A percentile compares a stretch with the other conserved stretches of the same genome.
These are phyloP conservation scores for Pseudopithomyces chartarum DNA, from an alignment of 2,329 filamentous ascomycete species.

Conservation along the genomic window DNA sequence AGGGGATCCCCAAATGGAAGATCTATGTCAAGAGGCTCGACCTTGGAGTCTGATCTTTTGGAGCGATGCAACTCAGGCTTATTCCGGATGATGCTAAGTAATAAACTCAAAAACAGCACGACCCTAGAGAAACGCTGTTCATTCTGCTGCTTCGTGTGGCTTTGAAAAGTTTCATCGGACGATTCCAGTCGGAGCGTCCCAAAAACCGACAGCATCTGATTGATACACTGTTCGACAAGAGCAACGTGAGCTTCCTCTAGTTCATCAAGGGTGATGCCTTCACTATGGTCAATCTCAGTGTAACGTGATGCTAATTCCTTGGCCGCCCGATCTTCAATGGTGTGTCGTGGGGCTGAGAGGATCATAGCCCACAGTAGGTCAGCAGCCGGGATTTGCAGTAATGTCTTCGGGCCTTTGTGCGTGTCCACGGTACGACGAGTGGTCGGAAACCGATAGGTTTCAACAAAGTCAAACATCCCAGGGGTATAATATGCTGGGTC, in stretches of 20 bases:
- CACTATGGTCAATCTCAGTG: constrained; percentile 54
- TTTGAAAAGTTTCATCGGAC: constrained; percentile 12
- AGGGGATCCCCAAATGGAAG: constrained; percentile 66
- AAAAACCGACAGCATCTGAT: constrained; percentile 50
- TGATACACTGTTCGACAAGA: constrained; percentile 77
- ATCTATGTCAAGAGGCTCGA: constrained; percentile 48
- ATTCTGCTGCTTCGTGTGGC: constrained; percentile 31
- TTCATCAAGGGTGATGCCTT: constrained; percentile 50
- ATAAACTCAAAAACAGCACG: constrained; percentile 39
- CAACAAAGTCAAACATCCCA: constrained; percentile 68
- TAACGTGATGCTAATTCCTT: constrained; percentile 76
- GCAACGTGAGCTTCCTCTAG: constrained; percentile 67
- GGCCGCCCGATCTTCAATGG: constrained; percentile 71
- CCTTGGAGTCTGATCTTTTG: constrained; percentile 40
- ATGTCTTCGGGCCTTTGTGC: constrained; percentile 26
- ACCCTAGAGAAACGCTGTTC: constrained; percentile 38
- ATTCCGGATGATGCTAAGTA: constrained; percentile 38
- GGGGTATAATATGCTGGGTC: constrained; percentile 63
- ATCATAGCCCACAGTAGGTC: constrained; percentile 87
- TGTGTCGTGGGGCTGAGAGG: constrained; percentile 67
- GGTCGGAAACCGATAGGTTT: constrained; percentile 44
- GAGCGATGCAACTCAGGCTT: constrained; percentile 38
- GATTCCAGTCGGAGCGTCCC: constrained; percentile 16
- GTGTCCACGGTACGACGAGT: constrained; percentile 21
- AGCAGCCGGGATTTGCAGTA: constrained; percentile 58